Base-by-base conservation (phyloP, 306 rosid species). In the Cicer chorassanicum region DNA sequence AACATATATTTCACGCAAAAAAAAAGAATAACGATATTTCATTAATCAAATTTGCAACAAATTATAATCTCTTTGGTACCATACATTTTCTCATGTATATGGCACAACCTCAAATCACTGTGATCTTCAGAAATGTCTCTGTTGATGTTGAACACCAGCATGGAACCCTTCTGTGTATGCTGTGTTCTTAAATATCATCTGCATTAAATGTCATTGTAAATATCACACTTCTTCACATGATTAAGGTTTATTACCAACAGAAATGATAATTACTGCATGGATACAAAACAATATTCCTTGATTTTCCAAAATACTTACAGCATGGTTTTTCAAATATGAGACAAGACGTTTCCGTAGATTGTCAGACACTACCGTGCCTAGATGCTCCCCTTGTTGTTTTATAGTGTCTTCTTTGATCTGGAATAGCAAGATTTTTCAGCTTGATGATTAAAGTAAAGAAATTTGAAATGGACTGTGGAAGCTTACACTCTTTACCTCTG, bases 111-210 rank as follows among this genome's bases (percentile, higher is more conserved):
- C 12, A 48, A 29, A 44, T 59, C 39, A 24, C 21, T 41, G 51
- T 16, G 61, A 60, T 65, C 74, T 78, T 79, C 79, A 78, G 51
- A 78, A 19, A 8, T 63, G 82, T 70, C 83, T 84, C 54, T 80
- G 65, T 54, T 74, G 84, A 79, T 71, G 75, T 61, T 66, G 84
- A 77, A 72, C 38, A 53, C 92, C 97, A 61, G 93, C 88, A 54
- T 87, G 87, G 60, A 92, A 92, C 56, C 97, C 97, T 85, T 92
- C 93, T 0, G 93, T 86, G 79, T 87, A 92, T 55, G 98, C 89
- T 12, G 85, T 61, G 82, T 84, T 86, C 76, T 88, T 87, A 77
- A 90, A 83, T 15, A 82, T 86, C 88, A 83, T 83, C 93, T 90
- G 87, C 81, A 72, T 61, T 10, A 67, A 41, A 7, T 9, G 13